phyloP scores from a whole-genome alignment of 73 alveolate genomes.

The Paramecium tetraurelia region DNA sequence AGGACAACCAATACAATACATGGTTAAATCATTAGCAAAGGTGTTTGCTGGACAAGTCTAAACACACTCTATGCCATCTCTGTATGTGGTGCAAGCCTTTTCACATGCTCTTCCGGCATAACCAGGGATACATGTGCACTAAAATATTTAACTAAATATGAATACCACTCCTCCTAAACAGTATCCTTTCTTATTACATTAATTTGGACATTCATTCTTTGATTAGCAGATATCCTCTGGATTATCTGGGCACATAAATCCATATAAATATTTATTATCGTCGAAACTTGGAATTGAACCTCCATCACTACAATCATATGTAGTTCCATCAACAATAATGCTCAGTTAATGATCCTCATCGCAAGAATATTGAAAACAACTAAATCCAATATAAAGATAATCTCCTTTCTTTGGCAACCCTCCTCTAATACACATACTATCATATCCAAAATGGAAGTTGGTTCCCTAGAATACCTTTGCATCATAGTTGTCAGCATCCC shows the following conservation, averaged over 20 bases:
- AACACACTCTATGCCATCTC: constrained; percentile 11
- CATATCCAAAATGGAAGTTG: constrained; percentile 11
- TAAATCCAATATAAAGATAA: background rate
- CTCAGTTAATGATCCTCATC: background rate
- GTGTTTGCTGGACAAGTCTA: constrained; percentile 4
- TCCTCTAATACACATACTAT: constrained; percentile 34
- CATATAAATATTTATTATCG: background rate
- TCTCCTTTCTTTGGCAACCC: background rate
- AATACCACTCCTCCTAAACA: background rate
- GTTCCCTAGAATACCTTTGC: background rate
- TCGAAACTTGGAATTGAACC: background rate
- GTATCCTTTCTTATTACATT: constrained; percentile 9
- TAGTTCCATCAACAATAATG: background rate
- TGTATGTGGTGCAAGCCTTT: background rate
- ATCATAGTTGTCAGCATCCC: background rate
- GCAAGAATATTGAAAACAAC: constrained; percentile 1
- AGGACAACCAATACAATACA: constrained; percentile 22
- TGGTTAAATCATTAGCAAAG: background rate
- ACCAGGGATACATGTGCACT: constrained; percentile 21
- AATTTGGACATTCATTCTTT: background rate
- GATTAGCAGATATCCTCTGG: background rate
- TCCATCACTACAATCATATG: background rate
- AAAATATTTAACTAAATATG: background rate
- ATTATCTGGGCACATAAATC: background rate
- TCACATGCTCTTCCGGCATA: constrained; percentile 23